Evolutionary conservation across 306 rosid genomes (phyloP), one percentile per base, ranked within the genome.

Genomic region (Sechiopsis laciniata): DNA sequence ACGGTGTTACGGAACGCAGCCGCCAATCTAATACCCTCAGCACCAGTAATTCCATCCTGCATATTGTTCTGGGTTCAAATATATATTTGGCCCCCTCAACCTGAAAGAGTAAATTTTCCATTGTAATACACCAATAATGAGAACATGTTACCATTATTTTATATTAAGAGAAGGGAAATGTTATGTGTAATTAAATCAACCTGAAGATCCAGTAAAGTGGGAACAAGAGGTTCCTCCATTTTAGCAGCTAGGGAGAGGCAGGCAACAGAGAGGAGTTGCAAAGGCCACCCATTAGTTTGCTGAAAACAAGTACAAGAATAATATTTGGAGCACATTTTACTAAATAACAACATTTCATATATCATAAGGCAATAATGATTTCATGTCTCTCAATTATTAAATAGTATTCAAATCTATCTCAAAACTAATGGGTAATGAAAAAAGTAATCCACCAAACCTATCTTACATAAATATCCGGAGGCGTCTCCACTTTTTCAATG

Each of bases 191-290:
- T 3, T 14, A 8, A 50, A 1, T 52, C 0, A 26, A 95, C 99
- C 99, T 95, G 99, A 79, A 95, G 83, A 84, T 88, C 97, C 87
- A 91, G 76, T 62, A 91, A 86, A 55, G 97, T 78, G 15, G 99
- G 99, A 86, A 91, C 96, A 9, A 91, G 78, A 77, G 86, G 89
- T 83, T 95, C 99, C 88, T 95, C 99, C 99, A 95, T 91, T 81
- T 95, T 95, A 15, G 97, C 99, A 20, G 99, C 99, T 73, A 95
- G 80, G 17, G 99, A 95, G 85, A 95, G 83, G 78, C 97, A 95
- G 75, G 99, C 90, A 79, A 89, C 95, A 58, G 96, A 83, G 66
- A 95, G 79, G 71, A 91, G 96, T 82, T 95, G 99, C 89, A 85
- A 71, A 50, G 92, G 92, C 99, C 99, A 95, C 70, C 96, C 99